Percentiles rank a stretch among this genome's conserved stretches.
Conservation (phyloP, 2,329 filamentous ascomycete species). For the Aspergillus aculeatus region DNA sequence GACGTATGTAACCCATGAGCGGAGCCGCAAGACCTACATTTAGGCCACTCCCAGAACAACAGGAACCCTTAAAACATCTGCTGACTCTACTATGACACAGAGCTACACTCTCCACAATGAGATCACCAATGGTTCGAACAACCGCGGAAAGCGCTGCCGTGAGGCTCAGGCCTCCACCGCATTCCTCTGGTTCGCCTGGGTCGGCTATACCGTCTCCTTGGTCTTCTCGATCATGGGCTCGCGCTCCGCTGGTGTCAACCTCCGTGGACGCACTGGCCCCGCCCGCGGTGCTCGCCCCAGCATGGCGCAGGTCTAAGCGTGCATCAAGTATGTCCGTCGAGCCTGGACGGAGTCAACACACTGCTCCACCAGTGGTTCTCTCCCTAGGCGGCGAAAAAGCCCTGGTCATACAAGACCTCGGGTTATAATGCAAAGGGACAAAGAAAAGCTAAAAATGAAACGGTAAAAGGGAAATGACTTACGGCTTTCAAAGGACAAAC, state of each 20-base stretch:
- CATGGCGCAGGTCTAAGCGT: slow-evolving; percentile 47
- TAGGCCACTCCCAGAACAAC: neutral
- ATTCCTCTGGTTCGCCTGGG: slow-evolving; percentile 54
- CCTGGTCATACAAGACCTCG: neutral
- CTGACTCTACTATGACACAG: slow-evolving; percentile 26
- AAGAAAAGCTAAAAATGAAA: neutral
- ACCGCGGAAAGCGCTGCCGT: slow-evolving; percentile 45
- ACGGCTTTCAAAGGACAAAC: neutral
- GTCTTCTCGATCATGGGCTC: slow-evolving; percentile 41
- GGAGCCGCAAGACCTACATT: neutral
- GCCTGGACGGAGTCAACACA: neutral
- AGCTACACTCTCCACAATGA: slow-evolving; percentile 43
- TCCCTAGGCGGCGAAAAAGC: neutral
- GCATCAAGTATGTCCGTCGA: neutral
- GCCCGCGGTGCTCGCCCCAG: slow-evolving; percentile 33
- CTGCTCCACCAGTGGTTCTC: neutral
- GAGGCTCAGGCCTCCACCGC: slow-evolving; percentile 52
- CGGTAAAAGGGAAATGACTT: neutral
- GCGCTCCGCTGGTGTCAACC: slow-evolving; percentile 33
- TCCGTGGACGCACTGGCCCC: slow-evolving; percentile 34
- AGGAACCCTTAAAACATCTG: neutral
- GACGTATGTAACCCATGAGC: slow-evolving; percentile 32
- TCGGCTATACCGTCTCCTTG: slow-evolving; percentile 43
- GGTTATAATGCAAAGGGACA: neutral
- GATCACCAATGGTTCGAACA: slow-evolving; percentile 45